Conservation (phyloP, 2,329 filamentous ascomycete species). For the Helotiales sp. region DNA sequence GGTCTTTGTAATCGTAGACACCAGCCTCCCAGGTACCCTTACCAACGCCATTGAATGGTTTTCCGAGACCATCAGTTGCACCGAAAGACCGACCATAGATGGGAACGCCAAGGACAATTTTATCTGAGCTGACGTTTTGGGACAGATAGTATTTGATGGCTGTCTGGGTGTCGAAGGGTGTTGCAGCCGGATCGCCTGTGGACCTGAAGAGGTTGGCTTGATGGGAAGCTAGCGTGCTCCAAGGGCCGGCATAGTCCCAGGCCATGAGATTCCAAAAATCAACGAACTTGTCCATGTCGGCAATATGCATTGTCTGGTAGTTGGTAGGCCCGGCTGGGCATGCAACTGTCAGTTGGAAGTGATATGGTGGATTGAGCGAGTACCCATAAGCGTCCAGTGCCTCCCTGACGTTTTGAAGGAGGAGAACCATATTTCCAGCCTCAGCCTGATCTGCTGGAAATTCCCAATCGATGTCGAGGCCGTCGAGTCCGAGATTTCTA, state of each 20-base stretch:
- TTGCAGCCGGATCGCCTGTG: background rate
- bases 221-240: conserved; percentile 12
- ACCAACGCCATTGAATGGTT: conserved; percentile 58
- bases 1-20: conserved; percentile 80
- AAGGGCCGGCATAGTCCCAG: conserved; percentile 57
- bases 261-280: conserved; percentile 69
- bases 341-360: conserved; percentile 59
- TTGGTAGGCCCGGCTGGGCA: conserved; percentile 54
- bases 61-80: conserved; percentile 67
- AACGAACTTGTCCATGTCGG: conserved; percentile 51
- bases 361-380: conserved; percentile 44
- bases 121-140: background rate
- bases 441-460: conserved; percentile 2
- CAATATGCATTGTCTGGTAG: conserved; percentile 53
- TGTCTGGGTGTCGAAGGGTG: background rate
- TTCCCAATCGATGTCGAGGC: conserved; percentile 5
- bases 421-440: conserved; percentile 6
- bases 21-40: conserved; percentile 73
- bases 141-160: conserved; percentile 9
- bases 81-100: conserved; percentile 78
- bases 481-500: conserved; percentile 31
- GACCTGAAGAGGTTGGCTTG: conserved; percentile 9
- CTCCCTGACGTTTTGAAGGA: conserved; percentile 1
- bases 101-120: conserved; percentile 68
- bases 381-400: background rate